Conservation (phyloP, 345 rosid genomes). For the Salix dunnii region DNA sequence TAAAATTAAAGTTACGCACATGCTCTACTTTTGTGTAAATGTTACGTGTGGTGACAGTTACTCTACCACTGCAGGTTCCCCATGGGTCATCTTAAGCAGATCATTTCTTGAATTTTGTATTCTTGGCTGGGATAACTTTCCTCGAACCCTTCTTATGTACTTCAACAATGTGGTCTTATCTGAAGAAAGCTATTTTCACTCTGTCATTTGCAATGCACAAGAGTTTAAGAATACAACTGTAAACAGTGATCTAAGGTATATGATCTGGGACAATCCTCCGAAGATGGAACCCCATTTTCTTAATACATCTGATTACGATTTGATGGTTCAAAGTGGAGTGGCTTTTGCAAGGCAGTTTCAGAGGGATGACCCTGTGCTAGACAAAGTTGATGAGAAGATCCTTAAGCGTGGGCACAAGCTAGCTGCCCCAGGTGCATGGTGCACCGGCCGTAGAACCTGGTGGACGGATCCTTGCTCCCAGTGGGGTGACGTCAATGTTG, state of each 20-base stretch:
- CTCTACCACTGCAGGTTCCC: constrained; percentile 63
- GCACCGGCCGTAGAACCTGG: constrained; percentile 67
- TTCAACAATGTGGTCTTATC: constrained; percentile 78
- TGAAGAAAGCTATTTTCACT: constrained; percentile 89
- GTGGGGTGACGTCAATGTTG: constrained; percentile 79
- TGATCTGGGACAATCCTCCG: constrained; percentile 98
- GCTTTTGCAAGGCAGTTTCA: constrained; percentile 83
- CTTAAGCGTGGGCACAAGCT: constrained; percentile 58
- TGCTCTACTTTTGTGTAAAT: constrained; percentile 13
- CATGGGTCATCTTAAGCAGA: constrained; percentile 80
- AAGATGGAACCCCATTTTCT: constrained; percentile 91
- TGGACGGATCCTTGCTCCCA: constrained; percentile 91
- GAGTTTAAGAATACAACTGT: constrained; percentile 83
- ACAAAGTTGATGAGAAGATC: constrained; percentile 67
- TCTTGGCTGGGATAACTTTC: constrained; percentile 95
- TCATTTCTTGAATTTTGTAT: constrained; percentile 83
- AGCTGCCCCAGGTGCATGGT: constrained; percentile 88
- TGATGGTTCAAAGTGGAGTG: constrained; percentile 80
- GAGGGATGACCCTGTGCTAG: constrained; percentile 64
- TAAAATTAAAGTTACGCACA: background rate
- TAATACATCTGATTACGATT: constrained; percentile 51
- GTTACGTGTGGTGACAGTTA: constrained; percentile 14
- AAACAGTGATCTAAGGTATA: constrained; percentile 75
- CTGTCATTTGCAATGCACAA: constrained; percentile 84
- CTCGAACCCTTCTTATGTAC: constrained; percentile 87